Percentiles rank a stretch among this genome's conserved stretches.
Evolutionary conservation across 2,329 filamentous ascomycete genomes (phyloP).

Genomic region (Colletotrichum tanaceti): DNA sequence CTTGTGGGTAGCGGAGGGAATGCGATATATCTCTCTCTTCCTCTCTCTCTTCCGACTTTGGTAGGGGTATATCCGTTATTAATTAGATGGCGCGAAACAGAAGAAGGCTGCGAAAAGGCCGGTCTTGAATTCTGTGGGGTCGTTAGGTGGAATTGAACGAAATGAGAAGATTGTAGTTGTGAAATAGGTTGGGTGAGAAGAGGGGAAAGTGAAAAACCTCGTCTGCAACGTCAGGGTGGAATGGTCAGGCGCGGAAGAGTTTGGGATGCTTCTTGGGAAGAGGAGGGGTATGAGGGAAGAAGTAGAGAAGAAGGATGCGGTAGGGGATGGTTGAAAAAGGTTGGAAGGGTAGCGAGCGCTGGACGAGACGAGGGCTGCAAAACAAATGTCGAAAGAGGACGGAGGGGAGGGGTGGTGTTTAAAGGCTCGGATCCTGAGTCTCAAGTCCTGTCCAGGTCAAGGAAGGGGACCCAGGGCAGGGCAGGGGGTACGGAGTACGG

Average conservation of each 20-base stretch:
- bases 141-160: constrained; percentile 20
- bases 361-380: constrained; percentile 33
- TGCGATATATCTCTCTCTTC: neutral
- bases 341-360: constrained; percentile 30
- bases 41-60: neutral
- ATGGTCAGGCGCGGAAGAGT: constrained; percentile 34
- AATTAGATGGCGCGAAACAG: constrained; percentile 22
- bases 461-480: constrained; percentile 7
- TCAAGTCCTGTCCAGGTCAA: constrained; percentile 11
- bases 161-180: constrained; percentile 8
- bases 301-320: constrained; percentile 32
- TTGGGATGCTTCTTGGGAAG: constrained; percentile 17
- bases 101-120: neutral
- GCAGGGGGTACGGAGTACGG: constrained; percentile 2
- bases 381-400: constrained; percentile 24
- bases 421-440: constrained; percentile 29
- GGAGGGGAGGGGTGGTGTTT: constrained; percentile 38
- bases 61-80: constrained; percentile 20
- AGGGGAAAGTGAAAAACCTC: constrained; percentile 33
- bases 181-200: constrained; percentile 13
- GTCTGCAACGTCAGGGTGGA: constrained; percentile 36
- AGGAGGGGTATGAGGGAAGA: constrained; percentile 18
- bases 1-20: neutral
- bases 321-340: constrained; percentile 30
- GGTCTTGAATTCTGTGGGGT: constrained; percentile 11